Base-by-base conservation (phyloP, 2,329 filamentous ascomycete genomes). In the Fusarium burgessii region DNA sequence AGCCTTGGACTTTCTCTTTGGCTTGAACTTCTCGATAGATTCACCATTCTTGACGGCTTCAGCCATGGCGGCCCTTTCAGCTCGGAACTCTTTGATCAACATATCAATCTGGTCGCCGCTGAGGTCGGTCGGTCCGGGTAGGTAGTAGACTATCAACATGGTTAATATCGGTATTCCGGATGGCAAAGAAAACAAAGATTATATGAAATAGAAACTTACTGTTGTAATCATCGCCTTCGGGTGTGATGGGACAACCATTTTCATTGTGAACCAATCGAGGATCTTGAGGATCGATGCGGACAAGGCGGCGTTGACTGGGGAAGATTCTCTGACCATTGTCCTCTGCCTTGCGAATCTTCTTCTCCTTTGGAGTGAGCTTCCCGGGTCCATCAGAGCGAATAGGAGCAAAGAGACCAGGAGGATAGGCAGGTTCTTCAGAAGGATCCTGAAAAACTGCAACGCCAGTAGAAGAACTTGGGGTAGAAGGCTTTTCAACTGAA, bases 301-400 rank as follows among this genome's bases (percentile, higher is more conserved):
- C 14, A 5, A 66, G 11, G 15, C 51, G 54, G 27, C 63, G 63
- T 6, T 29, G 38, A 18, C 62, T 66, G 20, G 63, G 63, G 23
- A 57, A 57, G 17, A 60, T 18, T 3, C 12, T 25, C 4, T 14
- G 15, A 11, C 45, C 45, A 4, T 23, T 35, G n/a, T 35, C 38
- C 23, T 58, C 43, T n/a, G 62, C 58, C 12, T 63, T 14, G 13
- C 35, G 47, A 25, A 64, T 23, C 11, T 12, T 29, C 36, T 47
- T 32, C 33, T 66, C 61, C 18, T 52, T 66, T 12, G 11, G 25
- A 27, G 32, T 55, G 12, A 43, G 13, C 38, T 59, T 59, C 57
- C 43, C n/a, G 15, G 29, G 27, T 20, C 40, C 52, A 55, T 55
- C 52, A 15, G 32, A 18, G 52, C 52, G 52, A 13, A 12, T 18